Evolutionary conservation across 495 filamentous ascomycete species (phyloP).

Genomic region (Tuber aestivum): DNA sequence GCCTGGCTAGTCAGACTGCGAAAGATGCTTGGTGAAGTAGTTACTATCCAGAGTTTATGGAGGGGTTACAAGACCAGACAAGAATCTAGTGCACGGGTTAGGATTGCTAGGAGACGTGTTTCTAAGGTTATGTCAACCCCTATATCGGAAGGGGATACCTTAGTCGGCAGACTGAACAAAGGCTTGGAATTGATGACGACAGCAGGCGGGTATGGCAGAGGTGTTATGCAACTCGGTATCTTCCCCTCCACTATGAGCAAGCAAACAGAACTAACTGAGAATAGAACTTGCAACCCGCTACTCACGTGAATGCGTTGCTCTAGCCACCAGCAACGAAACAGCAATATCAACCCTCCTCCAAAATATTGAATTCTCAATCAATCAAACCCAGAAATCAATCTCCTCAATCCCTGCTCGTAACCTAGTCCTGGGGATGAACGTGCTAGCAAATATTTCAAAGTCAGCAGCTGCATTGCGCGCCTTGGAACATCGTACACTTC

Average conservation of each 20-base stretch:
- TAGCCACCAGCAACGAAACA: conserved; percentile 27
- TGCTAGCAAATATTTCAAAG: conserved; percentile 28
- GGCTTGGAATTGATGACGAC: conserved; percentile 31
- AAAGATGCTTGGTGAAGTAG: conserved; percentile 30
- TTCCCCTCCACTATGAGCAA: neutral
- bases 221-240: conserved; percentile 35
- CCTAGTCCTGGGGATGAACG: conserved; percentile 22
- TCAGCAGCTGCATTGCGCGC: conserved; percentile 14
- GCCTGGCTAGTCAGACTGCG: conserved; percentile 37
- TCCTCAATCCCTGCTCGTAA: conserved; percentile 23
- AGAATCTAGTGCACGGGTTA: conserved; percentile 32
- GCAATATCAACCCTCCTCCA: conserved; percentile 24
- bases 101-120: conserved; percentile 33
- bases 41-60: conserved; percentile 46
- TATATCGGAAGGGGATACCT: conserved; percentile 21
- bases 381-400: conserved; percentile 25
- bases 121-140: conserved; percentile 14
- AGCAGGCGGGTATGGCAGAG: conserved; percentile 32
- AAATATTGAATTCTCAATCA: conserved; percentile 29
- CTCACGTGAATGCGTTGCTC: conserved; percentile 31
- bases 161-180: conserved; percentile 23
- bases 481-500: conserved; percentile 19
- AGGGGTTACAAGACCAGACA: conserved; percentile 36
- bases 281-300: conserved; percentile 34
- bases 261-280: conserved; percentile 10